A percentile compares a stretch with the other conserved stretches of the same genome.
Conservation (phyloP, 305 asterid species). For the Salvia sclarea region DNA sequence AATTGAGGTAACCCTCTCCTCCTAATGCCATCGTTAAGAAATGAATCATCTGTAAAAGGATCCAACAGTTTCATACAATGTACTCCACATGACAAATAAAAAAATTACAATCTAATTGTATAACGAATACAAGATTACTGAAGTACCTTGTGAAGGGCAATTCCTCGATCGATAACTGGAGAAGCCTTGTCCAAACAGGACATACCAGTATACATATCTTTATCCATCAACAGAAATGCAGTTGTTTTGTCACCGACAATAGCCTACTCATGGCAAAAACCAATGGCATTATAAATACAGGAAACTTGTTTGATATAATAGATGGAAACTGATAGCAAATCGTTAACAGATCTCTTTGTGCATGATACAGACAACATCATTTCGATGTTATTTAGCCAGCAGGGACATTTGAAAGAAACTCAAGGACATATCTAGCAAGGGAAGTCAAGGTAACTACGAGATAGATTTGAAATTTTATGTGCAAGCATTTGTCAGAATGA, state of each 20-base stretch:
- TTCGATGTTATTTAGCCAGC: slow-evolving; percentile 3
- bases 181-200: slow-evolving; percentile 82
- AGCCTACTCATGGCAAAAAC: slow-evolving; percentile 52
- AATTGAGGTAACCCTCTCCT: slow-evolving; percentile 97
- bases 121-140: slow-evolving; percentile 13
- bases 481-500: not conserved
- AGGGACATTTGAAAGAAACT: not conserved
- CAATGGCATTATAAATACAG: slow-evolving; percentile 20
- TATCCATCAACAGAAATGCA: slow-evolving; percentile 88
- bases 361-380: not conserved
- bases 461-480: not conserved
- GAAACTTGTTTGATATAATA: slow-evolving; percentile 2
- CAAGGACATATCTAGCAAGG: slow-evolving; percentile 18
- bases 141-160: slow-evolving; percentile 93
- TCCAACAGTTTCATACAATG: slow-evolving; percentile 25
- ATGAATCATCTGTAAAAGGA: slow-evolving; percentile 87
- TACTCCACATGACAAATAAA: slow-evolving; percentile 22
- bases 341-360: slow-evolving; percentile 7
- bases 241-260: slow-evolving; percentile 97
- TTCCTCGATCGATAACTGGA: slow-evolving; percentile 85
- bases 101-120: slow-evolving; percentile 27
- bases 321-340: slow-evolving; percentile 19
- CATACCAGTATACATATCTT: slow-evolving; percentile 95
- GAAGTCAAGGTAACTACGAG: not conserved
- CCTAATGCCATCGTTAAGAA: slow-evolving; percentile 93